Evolutionary conservation across 768 basidiomycete species (phyloP), one percentile per base, ranked within the genome.

Genomic region (Pisolithus albus): DNA sequence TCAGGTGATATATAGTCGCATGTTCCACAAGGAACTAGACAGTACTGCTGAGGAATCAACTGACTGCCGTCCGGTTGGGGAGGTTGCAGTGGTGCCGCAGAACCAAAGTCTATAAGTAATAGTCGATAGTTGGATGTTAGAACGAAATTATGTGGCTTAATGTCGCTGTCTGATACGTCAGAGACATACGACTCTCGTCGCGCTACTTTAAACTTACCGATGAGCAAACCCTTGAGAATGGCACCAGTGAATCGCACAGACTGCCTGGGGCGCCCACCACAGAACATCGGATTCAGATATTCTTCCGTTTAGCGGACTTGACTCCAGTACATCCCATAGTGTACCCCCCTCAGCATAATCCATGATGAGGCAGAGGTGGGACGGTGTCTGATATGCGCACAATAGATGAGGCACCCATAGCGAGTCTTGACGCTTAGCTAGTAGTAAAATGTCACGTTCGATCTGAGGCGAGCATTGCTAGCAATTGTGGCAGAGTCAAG

Each of bases 1-100:
- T 97, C 93, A 0, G 95, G 95, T 1, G 95, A 92, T 51, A 98
- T 93, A 64, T 97, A 96, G 67, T 96, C 95, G 51, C 92, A 92
- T 0, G 92, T 95, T 2, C 92, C 93, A 55, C 88, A 90, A 0
- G 91, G 89, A 4, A 92, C 81, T 0, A 85, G 72, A 61, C 92
- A 93, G 57, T 84, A 73, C 19, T 72, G 73, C 58, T 78, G 78
- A 0, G 83, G 78, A 7, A 92, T 71, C 1, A 70, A 67, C 52
- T 80, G 80, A 42, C 73, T 76, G 15, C 86, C 86, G 51, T 85
- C 82, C 0, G 62, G 54, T 34, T 67, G 66, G 0, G 78, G 73
- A 9, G 81, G 76, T 1, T 83, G 71, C 3, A 94, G 68, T 1
- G 84, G 84, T 0, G 93, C 93, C 0, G 91, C 88, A 6, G 92